phyloP scores from a whole-genome alignment of 306 rosid genomes.

The Castanopsis chinensis region DNA sequence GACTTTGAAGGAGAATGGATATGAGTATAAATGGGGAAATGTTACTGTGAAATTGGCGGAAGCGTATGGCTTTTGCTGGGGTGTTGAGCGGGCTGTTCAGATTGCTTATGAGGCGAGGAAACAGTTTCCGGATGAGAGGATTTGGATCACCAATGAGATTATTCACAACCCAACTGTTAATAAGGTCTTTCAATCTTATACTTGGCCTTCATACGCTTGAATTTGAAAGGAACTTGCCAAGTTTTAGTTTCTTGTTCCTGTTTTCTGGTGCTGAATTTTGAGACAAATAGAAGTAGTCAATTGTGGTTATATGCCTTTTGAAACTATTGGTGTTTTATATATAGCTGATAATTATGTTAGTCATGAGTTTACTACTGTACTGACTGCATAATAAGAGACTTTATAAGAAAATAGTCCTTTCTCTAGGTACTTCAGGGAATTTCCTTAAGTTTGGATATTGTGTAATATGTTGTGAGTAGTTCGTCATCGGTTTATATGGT shows the following conservation, averaged over 20 bases:
- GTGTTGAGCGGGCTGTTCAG: conserved; percentile 97
- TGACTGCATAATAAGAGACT: too few species aligned
- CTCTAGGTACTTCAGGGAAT: background rate
- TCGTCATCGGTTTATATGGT: background rate
- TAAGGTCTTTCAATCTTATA: conserved; percentile 42
- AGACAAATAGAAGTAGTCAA: background rate
- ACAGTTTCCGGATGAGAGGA: conserved; percentile 76
- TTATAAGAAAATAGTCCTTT: background rate
- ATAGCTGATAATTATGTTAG: background rate
- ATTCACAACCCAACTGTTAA: conserved; percentile 97
- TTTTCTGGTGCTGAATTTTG: background rate
- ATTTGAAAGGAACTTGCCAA: background rate
- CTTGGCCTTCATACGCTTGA: background rate
- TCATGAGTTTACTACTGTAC: background rate
- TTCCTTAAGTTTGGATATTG: background rate
- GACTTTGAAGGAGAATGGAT: conserved; percentile 74
- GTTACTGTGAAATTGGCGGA: conserved; percentile 96
- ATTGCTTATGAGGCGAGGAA: conserved; percentile 97
- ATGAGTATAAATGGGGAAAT: conserved; percentile 83
- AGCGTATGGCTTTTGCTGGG: conserved; percentile 95
- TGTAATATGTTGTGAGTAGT: background rate
- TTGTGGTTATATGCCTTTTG: background rate
- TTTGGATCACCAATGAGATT: conserved; percentile 95
- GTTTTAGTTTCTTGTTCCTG: background rate
- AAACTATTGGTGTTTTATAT: background rate